These are phyloP conservation scores for Tetrahymena elliotti DNA, from an alignment of 73 alveolate genomes.

Conservation along the genomic window DNA sequence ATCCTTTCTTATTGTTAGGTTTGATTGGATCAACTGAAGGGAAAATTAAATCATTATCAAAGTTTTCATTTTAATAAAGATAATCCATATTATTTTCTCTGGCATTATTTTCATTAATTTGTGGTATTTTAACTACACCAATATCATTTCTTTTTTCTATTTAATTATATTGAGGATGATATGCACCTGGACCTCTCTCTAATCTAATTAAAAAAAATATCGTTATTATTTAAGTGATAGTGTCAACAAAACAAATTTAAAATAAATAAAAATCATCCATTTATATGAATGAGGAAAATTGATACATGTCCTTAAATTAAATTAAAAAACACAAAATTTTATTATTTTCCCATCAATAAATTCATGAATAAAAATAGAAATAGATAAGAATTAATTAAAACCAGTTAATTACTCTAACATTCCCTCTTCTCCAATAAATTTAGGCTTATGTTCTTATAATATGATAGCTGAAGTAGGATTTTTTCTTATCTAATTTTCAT, in stretches of 20 bases:
- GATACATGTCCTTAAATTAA: no score
- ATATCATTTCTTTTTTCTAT: conserved; percentile 55
- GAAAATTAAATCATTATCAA: conserved; percentile 46
- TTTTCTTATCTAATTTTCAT: background rate
- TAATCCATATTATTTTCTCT: conserved; percentile 13
- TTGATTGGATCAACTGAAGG: conserved; percentile 61
- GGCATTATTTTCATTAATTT: conserved; percentile 24
- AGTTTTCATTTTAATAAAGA: conserved; percentile 40
- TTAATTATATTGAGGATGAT: conserved; percentile 44
- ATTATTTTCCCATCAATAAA: no score
- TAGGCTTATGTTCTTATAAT: background rate
- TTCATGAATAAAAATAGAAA: background rate
- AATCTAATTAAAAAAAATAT: background rate
- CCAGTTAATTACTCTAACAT: background rate
- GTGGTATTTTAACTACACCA: conserved; percentile 28
- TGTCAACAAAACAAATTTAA: no score
- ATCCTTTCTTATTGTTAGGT: conserved; percentile 40
- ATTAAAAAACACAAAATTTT: no score
- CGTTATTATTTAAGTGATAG: no score
- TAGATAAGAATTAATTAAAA: background rate
- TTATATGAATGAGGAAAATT: no score
- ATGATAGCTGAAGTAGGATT: background rate
- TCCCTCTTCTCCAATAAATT: background rate
- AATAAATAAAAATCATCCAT: no score
- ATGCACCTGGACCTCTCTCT: conserved; percentile 60